Evolutionary conservation across 371 early-diverging fungal genomes (phyloP), one percentile per base, ranked within the genome.

Genomic region (Basidiobolus meristosporus): DNA sequence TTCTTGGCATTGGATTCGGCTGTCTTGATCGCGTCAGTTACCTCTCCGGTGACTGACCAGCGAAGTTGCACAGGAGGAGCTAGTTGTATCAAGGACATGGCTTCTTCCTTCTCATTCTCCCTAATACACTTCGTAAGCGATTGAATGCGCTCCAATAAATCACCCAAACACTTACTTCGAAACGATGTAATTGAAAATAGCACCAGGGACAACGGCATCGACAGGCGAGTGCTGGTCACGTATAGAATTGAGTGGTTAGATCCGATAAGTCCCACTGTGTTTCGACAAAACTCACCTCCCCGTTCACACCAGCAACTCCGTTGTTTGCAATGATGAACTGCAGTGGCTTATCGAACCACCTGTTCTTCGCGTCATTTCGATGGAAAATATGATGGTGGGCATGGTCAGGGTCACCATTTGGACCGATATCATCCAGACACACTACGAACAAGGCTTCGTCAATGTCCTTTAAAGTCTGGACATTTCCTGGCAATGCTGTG

Each of bases 331-430:
- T 77, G 45, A 90, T 76, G 36, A 93, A 55, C 50, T 82, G 81
- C 38, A 96, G 56, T 12, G 84, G 60, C 63, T 93, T 96, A 63
- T 96, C 95, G 59, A 87, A 91, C 92, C 92, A 96, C 19, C 96
- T 68, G 60, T 96, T 96, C 21, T 51, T 55, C 1, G 70, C 92
- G 31, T 78, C 63, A 31, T 55, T 46, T 14, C 72, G 74, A 55
- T 87, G 86, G 64, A 83, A 82, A 31, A 82, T 53, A 47, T 84
- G 80, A 20, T 62, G 76, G 43, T 77, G 78, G 0, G 79, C 59
- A 2, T 56, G 43, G 43, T 86, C 80, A 31, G 63, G 42, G 40
- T 81, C 68, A 10, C 46, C 40, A 29, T 63, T 55, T 5, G 73
- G 62, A 16, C 70, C 53, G 36, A 72, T 65, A 41, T 80, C 79